Percentiles rank a stretch among this genome's conserved stretches.
Conservation (phyloP, 2,329 filamentous ascomycete species). For the Teratosphaeria zuluensis region DNA sequence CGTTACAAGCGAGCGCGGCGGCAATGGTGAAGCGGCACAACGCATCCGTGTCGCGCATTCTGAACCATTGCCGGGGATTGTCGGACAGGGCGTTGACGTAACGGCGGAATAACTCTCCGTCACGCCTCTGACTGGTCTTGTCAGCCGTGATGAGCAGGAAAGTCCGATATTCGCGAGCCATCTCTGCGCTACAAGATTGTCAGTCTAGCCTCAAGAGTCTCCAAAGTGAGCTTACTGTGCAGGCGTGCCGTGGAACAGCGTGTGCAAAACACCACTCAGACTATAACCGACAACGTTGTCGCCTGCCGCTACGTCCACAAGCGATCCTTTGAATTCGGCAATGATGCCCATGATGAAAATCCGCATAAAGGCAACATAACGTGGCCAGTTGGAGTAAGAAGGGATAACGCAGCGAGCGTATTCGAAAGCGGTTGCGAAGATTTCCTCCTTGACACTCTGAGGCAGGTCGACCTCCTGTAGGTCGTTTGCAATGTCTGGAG, state of each 20-base stretch:
- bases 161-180: neutral
- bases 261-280: neutral
- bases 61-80: neutral
- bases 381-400: slow-evolving; percentile 13
- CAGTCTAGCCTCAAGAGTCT: neutral
- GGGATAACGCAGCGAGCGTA: slow-evolving; percentile 18
- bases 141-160: neutral
- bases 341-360: slow-evolving; percentile 13
- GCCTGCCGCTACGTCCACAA: slow-evolving; percentile 9
- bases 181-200: neutral
- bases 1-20: neutral
- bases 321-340: slow-evolving; percentile 12
- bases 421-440: slow-evolving; percentile 16
- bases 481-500: neutral
- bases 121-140: neutral
- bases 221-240: neutral
- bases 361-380: slow-evolving; percentile 17
- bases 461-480: slow-evolving; percentile 6
- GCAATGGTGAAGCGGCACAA: neutral
- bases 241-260: neutral
- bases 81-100: neutral
- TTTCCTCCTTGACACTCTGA: slow-evolving; percentile 7
- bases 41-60: neutral
- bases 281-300: slow-evolving; percentile 9
- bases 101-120: neutral